A percentile compares a stretch with the other conserved stretches of the same genome.
Conservation (phyloP, 768 basidiomycete genomes). For the Hirschioporus abietinus region DNA sequence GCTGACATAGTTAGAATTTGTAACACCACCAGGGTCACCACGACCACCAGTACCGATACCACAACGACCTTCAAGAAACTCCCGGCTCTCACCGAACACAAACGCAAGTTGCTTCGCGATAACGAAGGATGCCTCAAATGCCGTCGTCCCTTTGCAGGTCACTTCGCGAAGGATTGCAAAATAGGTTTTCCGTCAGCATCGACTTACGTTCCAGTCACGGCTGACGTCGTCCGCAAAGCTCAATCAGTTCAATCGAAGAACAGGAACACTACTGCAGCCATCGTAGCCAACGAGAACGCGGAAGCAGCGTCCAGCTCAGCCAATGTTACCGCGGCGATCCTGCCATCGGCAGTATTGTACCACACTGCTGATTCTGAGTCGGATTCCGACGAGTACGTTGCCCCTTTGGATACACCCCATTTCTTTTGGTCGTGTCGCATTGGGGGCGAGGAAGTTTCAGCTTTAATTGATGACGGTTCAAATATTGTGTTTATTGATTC, state of each 20-base stretch:
- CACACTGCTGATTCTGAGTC: too few relatives aligned
- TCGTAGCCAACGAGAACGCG: background rate
- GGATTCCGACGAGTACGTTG: too few relatives aligned
- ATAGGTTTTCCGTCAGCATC: slow-evolving; percentile 16
- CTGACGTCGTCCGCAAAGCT: background rate
- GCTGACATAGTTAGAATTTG: too few relatives aligned
- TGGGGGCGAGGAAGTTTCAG: slow-evolving; percentile 1
- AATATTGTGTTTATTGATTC: too few relatives aligned
- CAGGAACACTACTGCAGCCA: background rate
- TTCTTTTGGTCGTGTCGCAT: too few relatives aligned
- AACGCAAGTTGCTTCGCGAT: slow-evolving; percentile 13
- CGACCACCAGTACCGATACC: too few relatives aligned
- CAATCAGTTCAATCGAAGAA: background rate
- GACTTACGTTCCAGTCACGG: slow-evolving; percentile 17
- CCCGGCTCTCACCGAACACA: slow-evolving; percentile 7
- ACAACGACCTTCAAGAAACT: too few relatives aligned
- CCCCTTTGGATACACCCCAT: too few relatives aligned
- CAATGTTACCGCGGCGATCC: slow-evolving; percentile 3
- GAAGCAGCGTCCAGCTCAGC: slow-evolving; percentile 4
- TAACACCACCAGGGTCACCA: too few relatives aligned
- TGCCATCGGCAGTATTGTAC: too few relatives aligned
- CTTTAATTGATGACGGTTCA: slow-evolving; percentile 26
- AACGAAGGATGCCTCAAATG: slow-evolving; percentile 26
- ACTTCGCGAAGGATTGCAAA: slow-evolving; percentile 10
- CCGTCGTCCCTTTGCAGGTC: slow-evolving; percentile 7